phyloP scores from a whole-genome alignment of 257 asterid genomes.

The Anisodus acutangulus region DNA sequence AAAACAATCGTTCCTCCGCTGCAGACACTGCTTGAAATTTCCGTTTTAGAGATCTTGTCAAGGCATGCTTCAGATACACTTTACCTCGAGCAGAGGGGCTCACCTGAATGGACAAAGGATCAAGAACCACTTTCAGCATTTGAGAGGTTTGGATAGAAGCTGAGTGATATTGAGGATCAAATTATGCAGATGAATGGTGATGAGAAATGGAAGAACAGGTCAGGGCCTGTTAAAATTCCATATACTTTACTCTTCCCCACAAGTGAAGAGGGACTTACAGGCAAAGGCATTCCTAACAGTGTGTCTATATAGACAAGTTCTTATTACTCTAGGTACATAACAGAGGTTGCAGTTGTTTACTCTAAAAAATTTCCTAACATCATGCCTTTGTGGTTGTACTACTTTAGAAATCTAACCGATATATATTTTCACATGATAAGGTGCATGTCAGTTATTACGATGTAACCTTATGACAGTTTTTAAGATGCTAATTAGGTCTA shows the following conservation, averaged over 20 bases:
- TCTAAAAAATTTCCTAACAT: neutral
- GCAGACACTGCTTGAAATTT: slow-evolving; percentile 60
- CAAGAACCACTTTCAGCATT: slow-evolving; percentile 57
- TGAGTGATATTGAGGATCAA: slow-evolving; percentile 50
- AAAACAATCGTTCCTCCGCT: slow-evolving; percentile 68
- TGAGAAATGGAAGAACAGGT: slow-evolving; percentile 55
- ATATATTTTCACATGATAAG: slow-evolving; percentile 8
- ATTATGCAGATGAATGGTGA: slow-evolving; percentile 55
- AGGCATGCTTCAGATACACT: slow-evolving; percentile 74
- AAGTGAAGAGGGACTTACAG: slow-evolving; percentile 63
- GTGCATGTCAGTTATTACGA: neutral
- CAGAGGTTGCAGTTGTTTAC: neutral
- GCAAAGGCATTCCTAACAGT: slow-evolving; percentile 81
- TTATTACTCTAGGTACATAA: slow-evolving; percentile 2
- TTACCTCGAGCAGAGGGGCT: slow-evolving; percentile 65
- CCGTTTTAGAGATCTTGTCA: slow-evolving; percentile 65
- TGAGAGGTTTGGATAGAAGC: slow-evolving; percentile 52
- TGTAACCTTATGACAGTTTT: neutral
- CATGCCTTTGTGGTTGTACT: neutral
- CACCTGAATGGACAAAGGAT: slow-evolving; percentile 57
- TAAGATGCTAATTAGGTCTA: slow-evolving; percentile 1
- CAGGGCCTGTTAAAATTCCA: slow-evolving; percentile 70
- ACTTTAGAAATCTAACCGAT: neutral
- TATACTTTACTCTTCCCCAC: slow-evolving; percentile 69
- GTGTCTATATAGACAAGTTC: slow-evolving; percentile 47